These are phyloP conservation scores for Globisporangium paroecandrum DNA, from an alignment of 352 stramenopile species.

Conservation along the genomic window DNA sequence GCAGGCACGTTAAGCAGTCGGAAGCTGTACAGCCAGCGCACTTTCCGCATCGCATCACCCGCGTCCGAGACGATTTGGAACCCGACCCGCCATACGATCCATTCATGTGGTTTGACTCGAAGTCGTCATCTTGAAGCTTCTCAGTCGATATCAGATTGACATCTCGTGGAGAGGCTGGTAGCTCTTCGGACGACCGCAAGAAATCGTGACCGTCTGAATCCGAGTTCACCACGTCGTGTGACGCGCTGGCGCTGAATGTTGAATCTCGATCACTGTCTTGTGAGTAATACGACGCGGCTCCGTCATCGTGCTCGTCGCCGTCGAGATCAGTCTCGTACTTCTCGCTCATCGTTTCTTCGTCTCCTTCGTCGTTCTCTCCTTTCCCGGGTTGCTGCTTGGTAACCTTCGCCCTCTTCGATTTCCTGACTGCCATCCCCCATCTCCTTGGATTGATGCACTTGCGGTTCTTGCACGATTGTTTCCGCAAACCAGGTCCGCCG, in stretches of 20 bases:
- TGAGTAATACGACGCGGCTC: constrained; percentile 40
- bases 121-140: constrained; percentile 32
- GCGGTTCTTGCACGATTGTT: constrained; percentile 85
- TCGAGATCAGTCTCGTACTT: constrained; percentile 36
- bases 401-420: constrained; percentile 31
- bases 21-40: constrained; percentile 63
- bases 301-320: constrained; percentile 27
- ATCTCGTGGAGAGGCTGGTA: constrained; percentile 31
- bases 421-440: constrained; percentile 45
- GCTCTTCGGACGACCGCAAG: constrained; percentile 27
- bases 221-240: constrained; percentile 20
- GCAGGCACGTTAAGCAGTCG: constrained; percentile 74
- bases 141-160: constrained; percentile 30
- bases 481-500: constrained; percentile 75
- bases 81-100: constrained; percentile 33
- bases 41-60: constrained; percentile 74
- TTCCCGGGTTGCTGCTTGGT: constrained; percentile 11
- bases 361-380: constrained; percentile 14
- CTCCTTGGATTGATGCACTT: constrained; percentile 78
- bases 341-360: constrained; percentile 27
- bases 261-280: constrained; percentile 58
- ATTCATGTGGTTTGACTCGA: constrained; percentile 10
- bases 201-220: constrained; percentile 31
- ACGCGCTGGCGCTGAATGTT: constrained; percentile 20
- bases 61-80: constrained; percentile 38